Evolutionary conservation across 108 stramenopile species (phyloP).

Genomic region (Pinguiococcus pyrenoidosus): DNA sequence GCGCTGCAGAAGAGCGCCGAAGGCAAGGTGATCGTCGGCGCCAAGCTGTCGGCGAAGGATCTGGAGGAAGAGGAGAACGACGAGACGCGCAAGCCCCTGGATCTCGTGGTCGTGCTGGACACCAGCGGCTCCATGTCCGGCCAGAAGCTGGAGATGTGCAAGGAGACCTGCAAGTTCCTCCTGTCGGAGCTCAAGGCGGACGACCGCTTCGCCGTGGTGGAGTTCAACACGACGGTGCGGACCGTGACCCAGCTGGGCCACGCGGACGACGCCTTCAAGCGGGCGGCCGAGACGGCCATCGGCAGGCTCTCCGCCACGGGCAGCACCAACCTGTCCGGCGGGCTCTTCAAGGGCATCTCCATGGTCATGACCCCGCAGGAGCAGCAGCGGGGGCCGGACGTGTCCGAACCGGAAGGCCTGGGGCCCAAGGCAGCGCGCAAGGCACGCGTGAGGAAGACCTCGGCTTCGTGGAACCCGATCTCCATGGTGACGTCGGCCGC

Average conservation of each 20-base stretch:
- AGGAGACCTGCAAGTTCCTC: slow-evolving; percentile 39
- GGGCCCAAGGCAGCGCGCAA: too few relatives aligned
- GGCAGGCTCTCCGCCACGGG: not conserved
- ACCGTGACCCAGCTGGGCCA: slow-evolving; percentile 22
- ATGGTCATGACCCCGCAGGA: too few relatives aligned
- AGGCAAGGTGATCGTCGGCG: too few relatives aligned
- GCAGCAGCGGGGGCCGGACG: too few relatives aligned
- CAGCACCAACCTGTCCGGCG: slow-evolving; percentile 11
- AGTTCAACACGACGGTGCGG: slow-evolving; percentile 35
- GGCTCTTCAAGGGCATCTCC: not conserved
- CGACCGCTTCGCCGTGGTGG: slow-evolving; percentile 48
- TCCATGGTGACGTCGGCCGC: too few relatives aligned
- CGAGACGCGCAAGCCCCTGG: slow-evolving; percentile 34
- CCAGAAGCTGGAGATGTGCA: slow-evolving; percentile 43
- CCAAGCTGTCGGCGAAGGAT: too few relatives aligned
- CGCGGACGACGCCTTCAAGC: slow-evolving; percentile 17
- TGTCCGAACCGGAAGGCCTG: too few relatives aligned
- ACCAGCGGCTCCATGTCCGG: slow-evolving; percentile 34
- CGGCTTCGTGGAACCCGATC: too few relatives aligned
- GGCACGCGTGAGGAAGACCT: too few relatives aligned
- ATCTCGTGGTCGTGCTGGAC: slow-evolving; percentile 52
- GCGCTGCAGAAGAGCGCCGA: too few relatives aligned
- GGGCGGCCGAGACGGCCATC: slow-evolving; percentile 29
- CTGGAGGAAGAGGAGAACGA: too few relatives aligned
- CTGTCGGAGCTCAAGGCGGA: slow-evolving; percentile 33